Base-by-base conservation (phyloP, 495 filamentous ascomycete species). In the Lasiosphaeria ovina region DNA sequence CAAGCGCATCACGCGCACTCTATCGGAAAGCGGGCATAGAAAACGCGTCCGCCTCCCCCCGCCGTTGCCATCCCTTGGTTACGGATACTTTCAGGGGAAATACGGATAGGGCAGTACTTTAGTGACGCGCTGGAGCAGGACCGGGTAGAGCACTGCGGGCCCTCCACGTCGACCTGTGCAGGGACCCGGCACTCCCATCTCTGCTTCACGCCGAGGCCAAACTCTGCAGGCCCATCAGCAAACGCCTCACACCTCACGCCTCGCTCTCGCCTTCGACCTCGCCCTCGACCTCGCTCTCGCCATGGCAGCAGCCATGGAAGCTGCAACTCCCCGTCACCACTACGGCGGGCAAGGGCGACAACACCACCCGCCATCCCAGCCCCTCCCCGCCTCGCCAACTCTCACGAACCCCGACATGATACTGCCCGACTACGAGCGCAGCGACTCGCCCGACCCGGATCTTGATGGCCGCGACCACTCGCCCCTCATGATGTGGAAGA, bases 381-480 rank as follows among this genome's bases (percentile, higher is more conserved):
- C 24, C 64, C 52, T 67, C 65, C 81, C 82, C 51, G 79, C 86
- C 34, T 95, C 90, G 52, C 92, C 92, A 49, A 94, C 92, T 7
- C 76, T 97, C 60, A 92, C 91, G n/a, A 92, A 95, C 73, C 91
- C 91, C 40, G 91, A 94, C 72, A 92, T 97, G 91, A 95, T 97
- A 61, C 79, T 97, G 44, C 92, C 92, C 42, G 82, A 83, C 56
- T 74, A 75, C 56, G 82, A 86, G 69, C 81, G 81, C 51, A 78
- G 77, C 65, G 70, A 73, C 60, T 77, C 74, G n/a, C 78, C 75
- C 35, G 76, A 74, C 51, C 70, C 69, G 36, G 72, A 73, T 57
- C 63, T 74, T 36, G 66, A 62, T 53, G 54, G 63, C 55, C 71
- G 67, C 52, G 68, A 69, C 47, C 72, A 76, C 31, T 69, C 73